Percentiles rank a stretch among this genome's conserved stretches.
Evolutionary conservation across 257 asterid species (phyloP).

Genomic region (Fraxinus americana): DNA sequence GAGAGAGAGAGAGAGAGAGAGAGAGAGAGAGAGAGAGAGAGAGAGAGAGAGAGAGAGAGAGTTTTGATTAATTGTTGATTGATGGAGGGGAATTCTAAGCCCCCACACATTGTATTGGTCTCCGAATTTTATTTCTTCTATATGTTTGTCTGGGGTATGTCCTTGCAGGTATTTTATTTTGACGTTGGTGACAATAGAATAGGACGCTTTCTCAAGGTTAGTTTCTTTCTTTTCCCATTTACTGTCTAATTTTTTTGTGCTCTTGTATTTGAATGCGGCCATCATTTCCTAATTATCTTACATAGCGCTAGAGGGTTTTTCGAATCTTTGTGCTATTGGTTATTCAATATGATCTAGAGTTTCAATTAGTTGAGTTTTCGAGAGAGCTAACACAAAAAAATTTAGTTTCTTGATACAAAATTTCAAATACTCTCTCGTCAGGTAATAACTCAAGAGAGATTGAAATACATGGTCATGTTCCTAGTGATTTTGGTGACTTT

Average conservation of each 20-base stretch:
- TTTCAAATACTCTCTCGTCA: not conserved
- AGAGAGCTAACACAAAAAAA: not conserved
- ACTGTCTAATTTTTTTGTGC: not conserved
- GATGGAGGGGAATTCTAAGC: slow-evolving; percentile 75
- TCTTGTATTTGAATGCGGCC: not conserved
- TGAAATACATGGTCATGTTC: not conserved
- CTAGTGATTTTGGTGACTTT: too few species aligned
- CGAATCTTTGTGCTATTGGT: not conserved
- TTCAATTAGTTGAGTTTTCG: not conserved
- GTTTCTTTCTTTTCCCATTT: slow-evolving; percentile 22
- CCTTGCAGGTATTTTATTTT: slow-evolving; percentile 46
- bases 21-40: not conserved
- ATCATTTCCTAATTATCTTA: not conserved
- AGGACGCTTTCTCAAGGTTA: slow-evolving; percentile 95
- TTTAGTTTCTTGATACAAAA: not conserved
- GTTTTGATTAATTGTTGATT: slow-evolving; percentile 1
- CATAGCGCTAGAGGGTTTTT: not conserved
- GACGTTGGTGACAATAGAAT: too few species aligned
- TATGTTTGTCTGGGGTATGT: slow-evolving; percentile 19
- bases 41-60: not conserved
- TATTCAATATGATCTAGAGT: not conserved
- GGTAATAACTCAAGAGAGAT: not conserved
- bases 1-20: not conserved
- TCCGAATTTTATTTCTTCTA: not conserved
- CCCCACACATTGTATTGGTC: not conserved